Evolutionary conservation across 192 early-diverging fungal species (phyloP), one percentile per base, ranked within the genome.

Genomic region (Entrophospora sp.): DNA sequence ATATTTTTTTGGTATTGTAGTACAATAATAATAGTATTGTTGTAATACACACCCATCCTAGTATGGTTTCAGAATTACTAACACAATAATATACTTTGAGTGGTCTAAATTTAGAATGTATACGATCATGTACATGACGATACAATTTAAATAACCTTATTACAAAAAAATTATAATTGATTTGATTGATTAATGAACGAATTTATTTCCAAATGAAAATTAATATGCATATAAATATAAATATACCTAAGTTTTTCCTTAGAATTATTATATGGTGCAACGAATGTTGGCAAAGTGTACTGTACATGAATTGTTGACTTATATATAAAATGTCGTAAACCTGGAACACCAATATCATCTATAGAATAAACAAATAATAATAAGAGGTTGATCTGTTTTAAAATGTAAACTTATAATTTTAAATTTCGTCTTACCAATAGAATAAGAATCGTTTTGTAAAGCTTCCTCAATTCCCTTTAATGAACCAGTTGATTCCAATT

Each of bases 261-360:
- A 16, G 74, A 57, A 20, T 71, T 71, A 1, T 80, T 79, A 73
- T 90, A 91, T 0, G 86, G 83, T 13, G 83, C 78, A 2, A 66
- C 67, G 31, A 84, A 73, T 9, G 73, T 70, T 2, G 87, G 84
- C 59, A 83, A 81, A 7, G 85, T 87, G 73, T 85, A 86, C 69
- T 90, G 88, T 18, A 83, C 73, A 38, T 80, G 72, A 9, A 64
- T 58, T 43, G 77, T 83, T 4, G 84, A 81, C 58, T 87, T 84
- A 70, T 83, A 90, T 24, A 87, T 66, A 67, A 91, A 91, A 69
- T 93, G 91, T 8, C 86, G 80, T 8, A 92, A 65, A 8, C 72
- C 70, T 25, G 87, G 85, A 16, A 89, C 77, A 0, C 82, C 85
- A 6, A 82, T 71, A 44, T 87, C 83, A 9, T 76, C 81, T 85